These are phyloP conservation scores for Apiospora koreana DNA, from an alignment of 2,329 filamentous ascomycete species.

Conservation along the genomic window DNA sequence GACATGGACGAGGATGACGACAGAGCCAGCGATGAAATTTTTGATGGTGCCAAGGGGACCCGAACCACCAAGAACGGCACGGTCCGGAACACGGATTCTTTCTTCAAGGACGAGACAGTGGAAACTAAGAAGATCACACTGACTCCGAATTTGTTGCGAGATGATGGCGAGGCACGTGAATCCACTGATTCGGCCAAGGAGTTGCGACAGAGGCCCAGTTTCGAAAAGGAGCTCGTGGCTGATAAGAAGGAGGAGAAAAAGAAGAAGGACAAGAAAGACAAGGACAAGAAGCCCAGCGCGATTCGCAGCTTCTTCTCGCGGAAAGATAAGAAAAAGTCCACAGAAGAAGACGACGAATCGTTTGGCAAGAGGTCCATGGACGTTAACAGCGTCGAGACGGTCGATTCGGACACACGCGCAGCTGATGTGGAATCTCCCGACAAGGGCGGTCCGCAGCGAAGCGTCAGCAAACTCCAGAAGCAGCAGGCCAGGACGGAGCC, in stretches of 20 bases:
- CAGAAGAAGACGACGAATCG: slow-evolving; percentile 61
- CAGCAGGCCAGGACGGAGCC: slow-evolving; percentile 53
- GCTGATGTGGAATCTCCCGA: slow-evolving; percentile 51
- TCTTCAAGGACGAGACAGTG: slow-evolving; percentile 93
- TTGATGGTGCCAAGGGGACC: slow-evolving; percentile 54
- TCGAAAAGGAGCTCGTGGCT: slow-evolving; percentile 51
- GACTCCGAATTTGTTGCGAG: slow-evolving; percentile 87
- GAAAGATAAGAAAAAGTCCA: slow-evolving; percentile 59
- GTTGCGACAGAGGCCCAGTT: slow-evolving; percentile 57
- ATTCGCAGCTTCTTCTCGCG: slow-evolving; percentile 64
- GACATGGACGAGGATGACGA: slow-evolving; percentile 30
- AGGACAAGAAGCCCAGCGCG: slow-evolving; percentile 44
- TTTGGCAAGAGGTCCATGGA: slow-evolving; percentile 66
- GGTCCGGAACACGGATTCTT: slow-evolving; percentile 89
- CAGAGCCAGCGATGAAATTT: slow-evolving; percentile 67
- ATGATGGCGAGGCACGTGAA: slow-evolving; percentile 62
- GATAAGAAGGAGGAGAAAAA: slow-evolving; percentile 61
- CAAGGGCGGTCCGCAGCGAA: slow-evolving; percentile 51
- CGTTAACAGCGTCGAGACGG: slow-evolving; percentile 36
- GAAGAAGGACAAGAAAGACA: slow-evolving; percentile 56
- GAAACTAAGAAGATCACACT: slow-evolving; percentile 98
- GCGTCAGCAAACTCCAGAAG: slow-evolving; percentile 72
- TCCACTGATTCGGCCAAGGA: slow-evolving; percentile 36
- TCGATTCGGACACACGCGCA: slow-evolving; percentile 46
- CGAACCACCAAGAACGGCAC: slow-evolving; percentile 80